Percentiles rank a stretch among this genome's conserved stretches.
These are phyloP conservation scores for Colletotrichum lini DNA, from an alignment of 2,329 filamentous ascomycete genomes.

Conservation along the genomic window DNA sequence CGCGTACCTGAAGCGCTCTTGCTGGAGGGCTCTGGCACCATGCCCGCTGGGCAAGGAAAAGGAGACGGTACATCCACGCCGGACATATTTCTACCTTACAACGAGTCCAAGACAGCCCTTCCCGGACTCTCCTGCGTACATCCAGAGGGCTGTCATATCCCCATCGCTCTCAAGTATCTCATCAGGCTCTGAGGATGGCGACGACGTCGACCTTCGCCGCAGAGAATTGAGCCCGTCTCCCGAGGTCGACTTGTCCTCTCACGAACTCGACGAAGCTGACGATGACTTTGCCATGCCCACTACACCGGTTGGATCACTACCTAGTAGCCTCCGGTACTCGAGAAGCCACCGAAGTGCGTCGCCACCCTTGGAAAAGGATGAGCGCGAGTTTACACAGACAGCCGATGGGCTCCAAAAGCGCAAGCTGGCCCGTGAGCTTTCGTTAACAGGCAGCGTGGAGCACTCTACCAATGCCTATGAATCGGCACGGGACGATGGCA, in stretches of 20 bases:
- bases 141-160: constrained; percentile 76
- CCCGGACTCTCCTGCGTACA: constrained; percentile 60
- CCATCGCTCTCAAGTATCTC: constrained; percentile 82
- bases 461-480: constrained; percentile 57
- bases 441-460: constrained; percentile 50
- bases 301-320: constrained; percentile 76
- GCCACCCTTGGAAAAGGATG: constrained; percentile 92
- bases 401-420: constrained; percentile 85
- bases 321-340: constrained; percentile 59
- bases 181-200: constrained; percentile 68
- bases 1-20: constrained; percentile 88
- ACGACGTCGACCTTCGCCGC: constrained; percentile 80
- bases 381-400: constrained; percentile 97
- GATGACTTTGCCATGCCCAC: constrained; percentile 72
- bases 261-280: constrained; percentile 84
- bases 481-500: constrained; percentile 63
- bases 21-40: constrained; percentile 81
- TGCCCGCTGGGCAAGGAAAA: constrained; percentile 95
- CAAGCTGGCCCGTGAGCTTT: constrained; percentile 67
- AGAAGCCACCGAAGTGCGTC: constrained; percentile 77
- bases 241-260: constrained; percentile 90
- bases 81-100: constrained; percentile 96
- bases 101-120: constrained; percentile 88
- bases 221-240: constrained; percentile 88
- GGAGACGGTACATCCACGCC: constrained; percentile 90